phyloP scores from a whole-genome alignment of 495 filamentous ascomycete genomes.

The Podospora comata region DNA sequence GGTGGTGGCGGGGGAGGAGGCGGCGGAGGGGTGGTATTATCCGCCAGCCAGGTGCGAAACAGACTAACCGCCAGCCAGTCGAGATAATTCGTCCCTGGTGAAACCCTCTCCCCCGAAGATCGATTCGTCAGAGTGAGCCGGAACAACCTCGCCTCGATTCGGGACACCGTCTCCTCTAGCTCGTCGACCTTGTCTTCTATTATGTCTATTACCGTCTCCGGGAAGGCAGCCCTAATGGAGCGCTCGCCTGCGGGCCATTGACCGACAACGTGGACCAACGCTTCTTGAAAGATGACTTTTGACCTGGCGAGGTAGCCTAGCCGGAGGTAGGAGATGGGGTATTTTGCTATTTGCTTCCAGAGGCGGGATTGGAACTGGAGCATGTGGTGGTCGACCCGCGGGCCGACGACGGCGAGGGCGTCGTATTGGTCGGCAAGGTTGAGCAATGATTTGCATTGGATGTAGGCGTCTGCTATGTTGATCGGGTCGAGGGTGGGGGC shows the following conservation, averaged over 20 bases:
- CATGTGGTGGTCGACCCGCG: conserved; percentile 88
- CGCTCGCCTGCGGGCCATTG: conserved; percentile 79
- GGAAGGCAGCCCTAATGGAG: conserved; percentile 69
- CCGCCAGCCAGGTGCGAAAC: conserved; percentile 87
- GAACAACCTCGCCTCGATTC: conserved; percentile 73
- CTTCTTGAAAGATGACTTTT: conserved; percentile 85
- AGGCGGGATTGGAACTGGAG: conserved; percentile 83
- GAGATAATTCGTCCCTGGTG: conserved; percentile 70
- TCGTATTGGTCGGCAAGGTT: conserved; percentile 88
- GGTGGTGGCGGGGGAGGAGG: conserved; percentile 28
- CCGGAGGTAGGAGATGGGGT: conserved; percentile 85
- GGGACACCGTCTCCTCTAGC: conserved; percentile 63
- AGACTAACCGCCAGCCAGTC: conserved; percentile 84
- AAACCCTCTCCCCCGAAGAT: conserved; percentile 72
- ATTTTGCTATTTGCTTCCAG: conserved; percentile 93
- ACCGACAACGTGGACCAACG: conserved; percentile 85
- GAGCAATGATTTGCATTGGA: conserved; percentile 85
- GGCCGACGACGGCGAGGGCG: conserved; percentile 79
- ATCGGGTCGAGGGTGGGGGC: conserved; percentile 72
- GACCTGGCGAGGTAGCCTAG: conserved; percentile 80
- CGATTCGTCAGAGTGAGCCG: conserved; percentile 75
- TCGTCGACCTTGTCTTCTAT: conserved; percentile 91
- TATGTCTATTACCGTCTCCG: conserved; percentile 72
- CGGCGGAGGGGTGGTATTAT: conserved; percentile 72
- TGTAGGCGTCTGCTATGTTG: conserved; percentile 86